Base-by-base conservation (phyloP, 108 stramenopile species). In the Parietichytrium sp. region DNA sequence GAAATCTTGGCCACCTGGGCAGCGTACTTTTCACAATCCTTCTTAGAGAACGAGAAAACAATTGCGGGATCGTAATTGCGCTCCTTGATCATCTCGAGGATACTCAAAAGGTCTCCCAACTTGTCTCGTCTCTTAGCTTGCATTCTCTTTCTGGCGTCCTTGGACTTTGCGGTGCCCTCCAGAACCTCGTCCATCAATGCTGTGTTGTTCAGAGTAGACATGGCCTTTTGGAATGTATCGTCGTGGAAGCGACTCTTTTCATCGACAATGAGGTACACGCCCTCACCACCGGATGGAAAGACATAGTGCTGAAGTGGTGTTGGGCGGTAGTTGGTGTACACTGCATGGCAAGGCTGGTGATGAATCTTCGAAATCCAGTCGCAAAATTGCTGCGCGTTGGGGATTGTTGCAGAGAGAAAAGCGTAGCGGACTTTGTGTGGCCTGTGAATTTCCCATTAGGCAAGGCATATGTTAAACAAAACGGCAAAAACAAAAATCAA, bases 281-380 rank as follows among this genome's bases (percentile, higher is more conserved):
- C 98, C 29, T 97, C 95, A 12, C 94, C 95, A 30, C 93, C 94
- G 47, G 88, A 83, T 27, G 97, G 96, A 78, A 97, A 99, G 77
- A 99, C 88, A 84, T 96, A 97, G 86, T 99, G 99, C 88, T 97
- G 95, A 78, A 99, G 88, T 2, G 99, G 99, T 25, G 91, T 90
- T 0, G 99, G 99, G 80, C 97, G 93, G 89, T 98, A 99, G 84
- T 99, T 94, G 27, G 99, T 99, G 87, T 97, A 97, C 1, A 99
- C 95, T 29, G 98, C 99, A 87, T 99, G 99, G 89, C 95, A 96
- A 3, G 98, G 96, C 84, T 99, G 96, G 83, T 95, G 96, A 87
- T 99, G 96, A 52, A 94, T 95, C 85, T 91, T 91, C 48, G 92
- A 92, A 31, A 90, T 84, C 90, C 90, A 89, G 51, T 48, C 80